Conservation (phyloP, 2,329 filamentous ascomycete species). For the Botryotinia calthae region DNA sequence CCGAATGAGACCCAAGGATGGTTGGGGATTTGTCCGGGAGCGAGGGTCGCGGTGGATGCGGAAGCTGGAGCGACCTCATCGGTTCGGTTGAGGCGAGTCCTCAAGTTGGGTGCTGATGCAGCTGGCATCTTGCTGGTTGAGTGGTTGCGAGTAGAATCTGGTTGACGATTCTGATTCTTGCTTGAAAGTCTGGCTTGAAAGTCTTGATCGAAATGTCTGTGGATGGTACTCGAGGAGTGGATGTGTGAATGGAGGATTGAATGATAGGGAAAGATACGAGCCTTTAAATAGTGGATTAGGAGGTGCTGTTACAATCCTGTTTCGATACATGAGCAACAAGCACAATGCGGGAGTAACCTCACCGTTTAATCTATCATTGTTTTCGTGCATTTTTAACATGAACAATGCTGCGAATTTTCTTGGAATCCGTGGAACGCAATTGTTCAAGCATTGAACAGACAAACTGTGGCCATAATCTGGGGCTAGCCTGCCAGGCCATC, state of each 20-base stretch:
- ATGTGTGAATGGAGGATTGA: not conserved
- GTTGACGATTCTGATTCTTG: slow-evolving; percentile 1
- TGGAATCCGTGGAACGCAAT: not conserved
- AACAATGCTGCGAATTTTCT: not conserved
- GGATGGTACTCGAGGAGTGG: not conserved
- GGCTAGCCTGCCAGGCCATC: not conserved
- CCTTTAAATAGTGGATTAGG: not conserved
- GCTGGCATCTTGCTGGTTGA: not conserved
- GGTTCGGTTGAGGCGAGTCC: not conserved
- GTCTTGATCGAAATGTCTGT: not conserved
- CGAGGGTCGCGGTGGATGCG: not conserved
- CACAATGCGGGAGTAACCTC: not conserved
- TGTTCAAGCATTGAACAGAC: not conserved
- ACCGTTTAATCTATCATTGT: not conserved
- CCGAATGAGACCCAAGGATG: slow-evolving; percentile 6
- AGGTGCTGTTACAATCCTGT: not conserved
- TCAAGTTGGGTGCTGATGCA: not conserved
- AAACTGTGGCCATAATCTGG: not conserved
- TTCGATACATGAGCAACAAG: not conserved
- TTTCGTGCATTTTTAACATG: not conserved
- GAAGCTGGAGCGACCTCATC: not conserved
- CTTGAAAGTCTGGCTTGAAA: not conserved
- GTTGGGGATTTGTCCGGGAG: not conserved
- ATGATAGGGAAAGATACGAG: not conserved
- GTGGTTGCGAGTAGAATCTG: not conserved